These are phyloP conservation scores for Phaeotremella skinneri DNA, from an alignment of 768 basidiomycete species.

Conservation along the genomic window DNA sequence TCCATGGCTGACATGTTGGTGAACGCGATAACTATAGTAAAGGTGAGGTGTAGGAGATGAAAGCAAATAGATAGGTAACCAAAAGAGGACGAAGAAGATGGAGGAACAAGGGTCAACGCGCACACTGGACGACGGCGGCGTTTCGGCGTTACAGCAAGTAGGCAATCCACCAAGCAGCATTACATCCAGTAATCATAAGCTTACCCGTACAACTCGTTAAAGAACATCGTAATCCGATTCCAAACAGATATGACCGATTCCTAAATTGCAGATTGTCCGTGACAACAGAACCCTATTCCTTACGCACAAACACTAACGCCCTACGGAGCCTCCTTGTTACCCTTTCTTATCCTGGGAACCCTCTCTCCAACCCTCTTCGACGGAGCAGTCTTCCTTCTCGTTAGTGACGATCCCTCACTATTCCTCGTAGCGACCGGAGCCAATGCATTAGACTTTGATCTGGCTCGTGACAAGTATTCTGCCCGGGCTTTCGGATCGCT, in stretches of 20 bases:
- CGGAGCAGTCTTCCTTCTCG: constrained; percentile 22
- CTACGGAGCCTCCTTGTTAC: constrained; percentile 25
- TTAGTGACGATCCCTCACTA: constrained; percentile 2
- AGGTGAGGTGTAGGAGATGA: not conserved
- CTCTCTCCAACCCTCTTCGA: constrained; percentile 10
- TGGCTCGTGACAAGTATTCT: constrained; percentile 15
- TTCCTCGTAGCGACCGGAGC: not conserved
- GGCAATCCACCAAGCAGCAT: not conserved
- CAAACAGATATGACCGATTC: not conserved
- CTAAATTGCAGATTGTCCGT: not conserved
- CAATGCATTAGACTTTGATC: not conserved
- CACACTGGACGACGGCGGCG: not conserved
- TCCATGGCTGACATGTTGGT: constrained; percentile 37
- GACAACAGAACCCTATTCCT: not conserved
- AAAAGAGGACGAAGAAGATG: constrained; percentile 1
- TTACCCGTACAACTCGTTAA: not conserved
- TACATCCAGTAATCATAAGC: not conserved
- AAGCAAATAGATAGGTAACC: not conserved
- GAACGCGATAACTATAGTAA: not conserved
- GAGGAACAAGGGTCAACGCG: not conserved
- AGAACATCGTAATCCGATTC: not conserved
- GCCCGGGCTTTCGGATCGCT: constrained; percentile 25
- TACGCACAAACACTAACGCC: not conserved
- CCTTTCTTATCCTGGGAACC: constrained; percentile 3
- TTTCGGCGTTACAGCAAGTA: constrained; percentile 18